Conservation (phyloP, 73 alveolate genomes). For the Paramecium pentaurelia region DNA sequence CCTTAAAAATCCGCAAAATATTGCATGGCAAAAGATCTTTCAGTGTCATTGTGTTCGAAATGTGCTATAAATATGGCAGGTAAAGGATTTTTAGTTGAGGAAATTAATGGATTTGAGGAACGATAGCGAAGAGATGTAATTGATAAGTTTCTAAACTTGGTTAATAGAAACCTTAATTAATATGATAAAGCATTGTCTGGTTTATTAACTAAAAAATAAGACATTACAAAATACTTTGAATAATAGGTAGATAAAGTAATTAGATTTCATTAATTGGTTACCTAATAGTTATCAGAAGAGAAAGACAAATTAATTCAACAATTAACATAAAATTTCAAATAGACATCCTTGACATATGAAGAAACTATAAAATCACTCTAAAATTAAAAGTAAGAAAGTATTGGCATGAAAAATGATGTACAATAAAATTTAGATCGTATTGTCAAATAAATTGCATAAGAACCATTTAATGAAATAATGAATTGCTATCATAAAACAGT, state of each 20-base stretch:
- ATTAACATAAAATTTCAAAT: background rate
- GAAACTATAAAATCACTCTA: background rate
- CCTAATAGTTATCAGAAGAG: background rate
- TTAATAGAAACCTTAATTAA: background rate
- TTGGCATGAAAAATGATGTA: conserved; percentile 6
- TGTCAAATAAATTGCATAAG: background rate
- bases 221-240: background rate
- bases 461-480: conserved; percentile 26
- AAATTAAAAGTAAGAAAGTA: background rate
- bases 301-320: background rate
- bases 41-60: conserved; percentile 26
- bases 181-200: background rate
- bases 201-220: background rate
- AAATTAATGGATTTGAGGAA: background rate
- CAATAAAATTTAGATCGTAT: background rate
- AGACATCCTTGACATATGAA: background rate
- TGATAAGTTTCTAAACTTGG: background rate
- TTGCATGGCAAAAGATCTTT: conserved; percentile 28
- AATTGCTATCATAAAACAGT: background rate
- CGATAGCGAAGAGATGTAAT: background rate
- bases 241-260: background rate
- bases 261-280: background rate
- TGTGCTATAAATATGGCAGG: conserved; percentile 40
- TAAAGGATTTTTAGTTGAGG: conserved; percentile 6
- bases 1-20: conserved; percentile 5